phyloP scores from a whole-genome alignment of 768 basidiomycete species.

The Cyclocybe aegerita region DNA sequence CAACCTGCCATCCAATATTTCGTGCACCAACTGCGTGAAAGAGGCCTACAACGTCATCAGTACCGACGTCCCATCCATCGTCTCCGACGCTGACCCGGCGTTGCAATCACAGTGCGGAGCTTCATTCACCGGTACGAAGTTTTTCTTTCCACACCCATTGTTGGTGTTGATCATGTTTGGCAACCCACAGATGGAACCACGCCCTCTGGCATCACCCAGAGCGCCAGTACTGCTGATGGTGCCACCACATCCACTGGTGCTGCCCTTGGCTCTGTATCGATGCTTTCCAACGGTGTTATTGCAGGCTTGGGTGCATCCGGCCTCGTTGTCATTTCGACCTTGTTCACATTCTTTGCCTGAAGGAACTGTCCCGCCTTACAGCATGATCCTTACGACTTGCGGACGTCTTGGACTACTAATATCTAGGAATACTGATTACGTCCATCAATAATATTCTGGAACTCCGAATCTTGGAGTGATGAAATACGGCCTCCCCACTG shows the following conservation, averaged over 20 bases:
- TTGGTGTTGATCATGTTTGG: not conserved
- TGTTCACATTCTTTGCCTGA: slow-evolving; percentile 34
- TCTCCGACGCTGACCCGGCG: slow-evolving; percentile 23
- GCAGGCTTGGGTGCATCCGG: slow-evolving; percentile 26
- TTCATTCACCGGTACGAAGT: slow-evolving; percentile 47
- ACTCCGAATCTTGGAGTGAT: no score
- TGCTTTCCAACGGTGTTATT: slow-evolving; percentile 15
- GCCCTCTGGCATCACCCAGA: slow-evolving; percentile 34
- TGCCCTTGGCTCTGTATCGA: slow-evolving; percentile 11
- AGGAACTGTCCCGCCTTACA: not conserved
- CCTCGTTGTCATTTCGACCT: slow-evolving; percentile 30
- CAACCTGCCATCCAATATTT: slow-evolving; percentile 33
- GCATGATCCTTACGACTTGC: no score
- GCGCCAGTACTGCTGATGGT: slow-evolving; percentile 24
- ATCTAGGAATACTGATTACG: no score
- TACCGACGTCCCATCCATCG: slow-evolving; percentile 32
- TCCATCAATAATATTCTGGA: no score
- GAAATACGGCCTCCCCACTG: no score
- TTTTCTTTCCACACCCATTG: not conserved
- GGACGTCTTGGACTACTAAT: no score
- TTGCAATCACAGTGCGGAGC: slow-evolving; percentile 46
- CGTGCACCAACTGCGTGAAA: slow-evolving; percentile 56
- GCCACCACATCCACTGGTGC: slow-evolving; percentile 12
- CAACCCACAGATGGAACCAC: slow-evolving; percentile 33
- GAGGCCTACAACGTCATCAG: slow-evolving; percentile 45